Percentiles rank a stretch among this genome's conserved stretches.
These are phyloP conservation scores for Termitomyces sp. DNA, from an alignment of 768 basidiomycete species.

Conservation along the genomic window DNA sequence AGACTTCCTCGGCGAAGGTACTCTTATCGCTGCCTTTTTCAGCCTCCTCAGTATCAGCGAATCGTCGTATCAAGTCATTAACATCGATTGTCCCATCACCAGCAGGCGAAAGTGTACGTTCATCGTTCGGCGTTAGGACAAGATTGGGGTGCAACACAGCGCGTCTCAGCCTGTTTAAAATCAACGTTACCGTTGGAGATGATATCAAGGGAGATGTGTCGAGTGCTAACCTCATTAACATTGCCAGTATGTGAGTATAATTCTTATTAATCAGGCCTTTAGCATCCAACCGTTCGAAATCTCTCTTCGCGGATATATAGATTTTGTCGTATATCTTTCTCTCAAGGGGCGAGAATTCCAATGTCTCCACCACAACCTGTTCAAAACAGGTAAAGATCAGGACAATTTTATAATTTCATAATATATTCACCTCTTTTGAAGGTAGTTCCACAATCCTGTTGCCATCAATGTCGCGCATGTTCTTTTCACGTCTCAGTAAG, in stretches of 20 bases:
- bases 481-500: slow-evolving; percentile 88
- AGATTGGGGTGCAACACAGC: slow-evolving; percentile 90
- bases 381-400: not conserved
- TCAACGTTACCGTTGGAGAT: not conserved
- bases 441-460: slow-evolving; percentile 88
- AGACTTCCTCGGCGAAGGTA: slow-evolving; percentile 58
- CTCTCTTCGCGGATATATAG: slow-evolving; percentile 71
- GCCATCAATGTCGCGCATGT: slow-evolving; percentile 84
- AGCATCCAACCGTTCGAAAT: slow-evolving; percentile 76
- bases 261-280: slow-evolving; percentile 79
- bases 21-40: slow-evolving; percentile 26
- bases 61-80: slow-evolving; percentile 53
- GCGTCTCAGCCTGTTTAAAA: slow-evolving; percentile 44
- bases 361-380: slow-evolving; percentile 63
- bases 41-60: slow-evolving; percentile 36
- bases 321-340: slow-evolving; percentile 87
- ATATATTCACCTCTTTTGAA: slow-evolving; percentile 61
- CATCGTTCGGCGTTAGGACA: slow-evolving; percentile 55
- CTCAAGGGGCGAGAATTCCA: slow-evolving; percentile 82
- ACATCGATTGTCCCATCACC: slow-evolving; percentile 48
- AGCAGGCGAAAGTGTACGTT: slow-evolving; percentile 30
- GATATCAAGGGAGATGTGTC: not conserved
- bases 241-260: slow-evolving; percentile 86
- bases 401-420: not conserved
- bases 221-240: slow-evolving; percentile 82